Evolutionary conservation across 1,284 basidiomycete genomes (phyloP), one percentile per base, ranked within the genome.

Genomic region (Trichosporon sp.): DNA sequence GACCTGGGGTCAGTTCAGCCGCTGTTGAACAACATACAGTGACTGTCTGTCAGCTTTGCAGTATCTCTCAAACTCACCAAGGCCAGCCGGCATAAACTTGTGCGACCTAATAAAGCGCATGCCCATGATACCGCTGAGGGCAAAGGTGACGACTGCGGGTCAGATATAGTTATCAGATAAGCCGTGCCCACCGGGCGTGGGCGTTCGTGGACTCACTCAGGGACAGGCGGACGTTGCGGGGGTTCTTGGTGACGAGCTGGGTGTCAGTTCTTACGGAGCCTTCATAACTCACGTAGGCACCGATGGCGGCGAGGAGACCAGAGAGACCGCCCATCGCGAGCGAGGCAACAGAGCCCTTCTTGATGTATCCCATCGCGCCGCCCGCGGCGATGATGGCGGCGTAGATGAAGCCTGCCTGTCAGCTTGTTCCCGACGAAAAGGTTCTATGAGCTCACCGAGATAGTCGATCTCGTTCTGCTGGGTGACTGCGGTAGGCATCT

Each of bases 71-170:
- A n/a, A 78, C 80, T 74, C 67, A 80, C 80, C 76, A 68, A 82
- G 67, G 56, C 81, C 81, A 8, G 81, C 79, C 11, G 81, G 81
- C 79, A 81, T 81, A 68, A 82, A 80, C 75, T 82, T 82, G 59
- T 76, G 69, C 46, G 76, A 76, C 68, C 75, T 74, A 14, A 73
- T 56, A 71, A 80, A 78, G 19, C 78, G 71, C 51, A 70, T 74
- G 26, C 77, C 74, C 80, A 82, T 81, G 46, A 80, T 32, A 8
- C 75, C 32, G 31, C 73, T 72, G 11, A 81, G 70, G 26, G 73
- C 19, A 0, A 70, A 65, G 12, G 78, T 71, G 37, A 77, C 76
- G 37, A 56, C 79, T 81, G 68, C 7, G 12, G 35, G 40, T 56
- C 16, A 46, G 43, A 11, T 26, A 26, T 26, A 26, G 26, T n/a